Evolutionary conservation across 129 eudicot species (phyloP).

Genomic region (Chrysanthemum makinoi): DNA sequence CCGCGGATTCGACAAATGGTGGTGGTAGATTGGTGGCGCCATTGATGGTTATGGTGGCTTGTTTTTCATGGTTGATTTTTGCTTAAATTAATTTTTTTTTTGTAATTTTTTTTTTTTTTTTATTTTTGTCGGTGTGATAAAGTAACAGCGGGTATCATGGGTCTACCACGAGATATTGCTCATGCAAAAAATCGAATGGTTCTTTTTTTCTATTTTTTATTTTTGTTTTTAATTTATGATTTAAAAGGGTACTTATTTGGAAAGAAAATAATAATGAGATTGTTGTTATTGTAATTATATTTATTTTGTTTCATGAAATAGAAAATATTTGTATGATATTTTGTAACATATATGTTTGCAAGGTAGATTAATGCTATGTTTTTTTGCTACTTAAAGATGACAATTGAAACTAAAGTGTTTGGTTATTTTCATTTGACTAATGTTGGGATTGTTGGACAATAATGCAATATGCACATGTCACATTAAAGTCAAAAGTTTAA

Average conservation of each 20-base stretch:
- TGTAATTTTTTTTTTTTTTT: constrained; percentile 7
- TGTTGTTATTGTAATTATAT: constrained; percentile 27
- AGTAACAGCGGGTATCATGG: constrained; percentile 37
- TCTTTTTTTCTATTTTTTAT: not conserved
- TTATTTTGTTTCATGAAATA: constrained; percentile 19
- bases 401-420: no score
- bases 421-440: no score
- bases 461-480: no score
- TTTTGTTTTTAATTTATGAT: constrained; percentile 18
- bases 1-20: constrained; percentile 53
- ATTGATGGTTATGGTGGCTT: constrained; percentile 33
- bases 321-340: constrained; percentile 19
- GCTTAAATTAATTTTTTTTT: constrained; percentile 21
- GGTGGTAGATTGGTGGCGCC: constrained; percentile 37
- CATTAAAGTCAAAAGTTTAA: no score
- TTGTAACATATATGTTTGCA: no score
- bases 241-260: constrained; percentile 19
- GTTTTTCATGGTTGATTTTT: constrained; percentile 38
- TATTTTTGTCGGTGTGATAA: constrained; percentile 37
- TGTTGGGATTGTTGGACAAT: no score
- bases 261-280: constrained; percentile 20
- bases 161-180: constrained; percentile 24
- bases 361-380: no score
- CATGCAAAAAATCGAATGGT: constrained; percentile 23
- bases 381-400: no score